phyloP scores from a whole-genome alignment of 2,329 filamentous ascomycete species.

The Fusarium sp. region DNA sequence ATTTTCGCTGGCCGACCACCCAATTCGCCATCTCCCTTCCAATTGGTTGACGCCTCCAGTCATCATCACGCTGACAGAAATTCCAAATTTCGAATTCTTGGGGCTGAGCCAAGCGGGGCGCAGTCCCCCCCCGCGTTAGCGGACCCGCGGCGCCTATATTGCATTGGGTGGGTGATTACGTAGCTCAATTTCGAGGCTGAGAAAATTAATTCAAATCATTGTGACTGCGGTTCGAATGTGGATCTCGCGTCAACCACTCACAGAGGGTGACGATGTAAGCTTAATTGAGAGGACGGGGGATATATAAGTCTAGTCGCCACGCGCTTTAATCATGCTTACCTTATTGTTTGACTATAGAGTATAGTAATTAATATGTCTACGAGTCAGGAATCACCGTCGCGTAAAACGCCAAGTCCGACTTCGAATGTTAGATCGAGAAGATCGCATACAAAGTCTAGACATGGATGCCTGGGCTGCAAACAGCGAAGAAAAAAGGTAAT shows the following conservation, averaged over 20 bases:
- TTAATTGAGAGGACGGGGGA: not conserved
- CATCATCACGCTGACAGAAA: not conserved
- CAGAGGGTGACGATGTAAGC: not conserved
- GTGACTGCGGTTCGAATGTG: slow-evolving; percentile 9
- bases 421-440: slow-evolving; percentile 16
- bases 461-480: slow-evolving; percentile 37
- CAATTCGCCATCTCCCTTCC: not conserved
- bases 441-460: slow-evolving; percentile 37
- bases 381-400: not conserved
- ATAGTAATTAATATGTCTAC: not conserved
- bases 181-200: slow-evolving; percentile 1
- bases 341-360: not conserved
- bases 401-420: not conserved
- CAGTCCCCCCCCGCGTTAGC: not conserved
- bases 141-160: not conserved
- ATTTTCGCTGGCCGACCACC: not conserved
- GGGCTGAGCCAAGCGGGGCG: slow-evolving; percentile 16
- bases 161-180: not conserved
- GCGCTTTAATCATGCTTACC: not conserved
- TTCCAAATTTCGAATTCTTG: slow-evolving; percentile 22
- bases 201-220: slow-evolving; percentile 13
- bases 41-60: not conserved
- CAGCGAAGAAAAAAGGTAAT: slow-evolving; percentile 36
- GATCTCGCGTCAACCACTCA: not conserved
- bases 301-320: not conserved